Percentiles rank a stretch among this genome's conserved stretches.
phyloP scores from a whole-genome alignment of 177 flowering plant genomes.

The Vitis hybrid region DNA sequence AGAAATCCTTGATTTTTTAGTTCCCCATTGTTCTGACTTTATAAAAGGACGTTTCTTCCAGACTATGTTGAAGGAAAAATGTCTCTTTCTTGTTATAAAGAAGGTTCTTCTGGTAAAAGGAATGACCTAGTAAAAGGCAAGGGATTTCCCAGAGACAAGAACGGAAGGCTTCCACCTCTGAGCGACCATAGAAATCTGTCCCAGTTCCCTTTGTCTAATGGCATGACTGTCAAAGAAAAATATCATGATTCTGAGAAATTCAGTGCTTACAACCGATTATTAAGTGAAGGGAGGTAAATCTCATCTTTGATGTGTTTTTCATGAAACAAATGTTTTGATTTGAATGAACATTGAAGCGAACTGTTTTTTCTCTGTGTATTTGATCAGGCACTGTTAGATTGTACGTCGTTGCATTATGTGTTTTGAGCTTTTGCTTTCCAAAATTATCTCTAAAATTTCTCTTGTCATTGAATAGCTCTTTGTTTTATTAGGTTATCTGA shows the following conservation, averaged over 20 bases:
- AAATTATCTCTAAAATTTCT: background rate
- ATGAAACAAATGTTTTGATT: background rate
- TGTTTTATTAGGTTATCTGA: slow-evolving; percentile 60
- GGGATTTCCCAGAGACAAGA: slow-evolving; percentile 26
- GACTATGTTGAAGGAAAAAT: slow-evolving; percentile 25
- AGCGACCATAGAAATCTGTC: slow-evolving; percentile 9
- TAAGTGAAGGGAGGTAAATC: slow-evolving; percentile 72
- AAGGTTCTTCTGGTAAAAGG: slow-evolving; percentile 26
- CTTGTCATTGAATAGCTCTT: slow-evolving; percentile 10
- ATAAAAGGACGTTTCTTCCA: slow-evolving; percentile 21
- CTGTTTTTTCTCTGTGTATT: background rate
- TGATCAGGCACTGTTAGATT: background rate
- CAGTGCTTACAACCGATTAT: slow-evolving; percentile 50
- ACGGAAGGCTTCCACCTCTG: slow-evolving; percentile 16
- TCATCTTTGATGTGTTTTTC: slow-evolving; percentile 1
- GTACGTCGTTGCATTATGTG: too few relatives aligned
- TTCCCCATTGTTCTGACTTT: slow-evolving; percentile 11
- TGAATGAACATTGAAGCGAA: background rate
- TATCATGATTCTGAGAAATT: slow-evolving; percentile 28
- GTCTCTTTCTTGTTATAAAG: slow-evolving; percentile 26
- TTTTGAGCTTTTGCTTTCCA: background rate
- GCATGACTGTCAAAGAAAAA: slow-evolving; percentile 19
- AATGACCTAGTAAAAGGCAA: slow-evolving; percentile 27
- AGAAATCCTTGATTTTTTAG: background rate
- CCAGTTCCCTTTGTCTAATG: slow-evolving; percentile 29